phyloP scores from a whole-genome alignment of 176 grass and related monocot genomes.

The Lolium perenne region DNA sequence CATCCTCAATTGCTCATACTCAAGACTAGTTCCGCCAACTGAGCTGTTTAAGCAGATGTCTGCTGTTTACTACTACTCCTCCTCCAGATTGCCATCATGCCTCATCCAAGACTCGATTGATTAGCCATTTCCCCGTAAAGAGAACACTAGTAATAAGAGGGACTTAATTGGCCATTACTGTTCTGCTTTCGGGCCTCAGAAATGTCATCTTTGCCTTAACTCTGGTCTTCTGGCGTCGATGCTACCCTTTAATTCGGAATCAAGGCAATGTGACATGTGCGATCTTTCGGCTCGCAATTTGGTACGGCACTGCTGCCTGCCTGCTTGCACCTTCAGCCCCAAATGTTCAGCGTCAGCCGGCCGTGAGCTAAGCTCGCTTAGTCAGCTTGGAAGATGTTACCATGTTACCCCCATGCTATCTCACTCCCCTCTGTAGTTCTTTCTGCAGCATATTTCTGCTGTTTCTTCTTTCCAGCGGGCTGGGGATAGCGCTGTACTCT shows the following conservation, averaged over 20 bases:
- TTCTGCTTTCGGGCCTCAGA: not conserved
- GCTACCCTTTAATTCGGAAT: not conserved
- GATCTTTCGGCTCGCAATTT: not conserved
- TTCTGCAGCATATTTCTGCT: not conserved
- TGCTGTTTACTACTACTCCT: not conserved
- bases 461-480: not conserved
- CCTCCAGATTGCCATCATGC: not conserved
- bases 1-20: not conserved
- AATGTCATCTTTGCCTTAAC: not conserved
- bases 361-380: not conserved
- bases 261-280: slow-evolving; percentile 9
- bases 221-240: not conserved
- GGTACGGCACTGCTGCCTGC: not conserved
- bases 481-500: not conserved
- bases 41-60: not conserved
- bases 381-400: not conserved
- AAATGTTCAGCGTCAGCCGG: not conserved
- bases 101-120: not conserved
- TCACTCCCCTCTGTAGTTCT: not conserved
- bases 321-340: not conserved
- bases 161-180: not conserved
- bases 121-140: not conserved
- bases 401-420: not conserved
- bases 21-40: not conserved
- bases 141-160: not conserved